A percentile compares a stretch with the other conserved stretches of the same genome.
Evolutionary conservation across 345 rosid genomes (phyloP).

Genomic region (Mangifera indica): DNA sequence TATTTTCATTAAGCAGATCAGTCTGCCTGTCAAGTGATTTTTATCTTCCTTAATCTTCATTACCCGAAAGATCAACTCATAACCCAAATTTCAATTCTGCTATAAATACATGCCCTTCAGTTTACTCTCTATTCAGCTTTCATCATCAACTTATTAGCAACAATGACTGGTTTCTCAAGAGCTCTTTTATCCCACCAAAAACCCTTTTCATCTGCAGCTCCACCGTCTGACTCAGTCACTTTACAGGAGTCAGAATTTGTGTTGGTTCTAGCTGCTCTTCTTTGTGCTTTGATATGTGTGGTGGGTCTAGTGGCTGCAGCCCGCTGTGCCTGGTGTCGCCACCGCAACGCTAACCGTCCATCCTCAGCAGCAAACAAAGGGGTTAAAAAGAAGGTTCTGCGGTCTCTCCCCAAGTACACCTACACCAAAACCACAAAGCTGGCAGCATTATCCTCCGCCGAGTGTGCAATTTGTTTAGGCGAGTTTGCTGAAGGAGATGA

Average conservation of each 20-base stretch:
- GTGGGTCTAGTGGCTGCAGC: constrained; percentile 65
- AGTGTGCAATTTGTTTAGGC: constrained; percentile 56
- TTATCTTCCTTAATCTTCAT: too few relatives aligned
- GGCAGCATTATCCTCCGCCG: constrained; percentile 23
- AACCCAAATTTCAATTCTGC: too few relatives aligned
- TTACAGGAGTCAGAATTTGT: constrained; percentile 64
- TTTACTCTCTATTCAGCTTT: background rate
- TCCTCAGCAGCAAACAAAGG: constrained; percentile 45
- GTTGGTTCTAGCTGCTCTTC: constrained; percentile 60
- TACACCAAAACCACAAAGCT: constrained; percentile 35
- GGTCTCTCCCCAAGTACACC: constrained; percentile 58
- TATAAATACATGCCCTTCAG: too few relatives aligned
- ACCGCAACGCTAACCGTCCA: background rate
- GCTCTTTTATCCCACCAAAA: background rate
- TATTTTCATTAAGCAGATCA: too few relatives aligned
- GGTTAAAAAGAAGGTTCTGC: constrained; percentile 63
- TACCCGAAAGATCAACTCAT: too few relatives aligned
- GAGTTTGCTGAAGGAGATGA: constrained; percentile 57
- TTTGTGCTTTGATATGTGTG: constrained; percentile 69
- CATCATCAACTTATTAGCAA: background rate
- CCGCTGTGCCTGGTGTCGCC: constrained; percentile 61
- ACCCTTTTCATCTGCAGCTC: constrained; percentile 23
- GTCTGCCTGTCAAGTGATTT: too few relatives aligned
- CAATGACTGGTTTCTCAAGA: constrained; percentile 13
- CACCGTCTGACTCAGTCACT: constrained; percentile 39